Conservation (phyloP, 1,284 basidiomycete genomes). For the Trametes pubescens region DNA sequence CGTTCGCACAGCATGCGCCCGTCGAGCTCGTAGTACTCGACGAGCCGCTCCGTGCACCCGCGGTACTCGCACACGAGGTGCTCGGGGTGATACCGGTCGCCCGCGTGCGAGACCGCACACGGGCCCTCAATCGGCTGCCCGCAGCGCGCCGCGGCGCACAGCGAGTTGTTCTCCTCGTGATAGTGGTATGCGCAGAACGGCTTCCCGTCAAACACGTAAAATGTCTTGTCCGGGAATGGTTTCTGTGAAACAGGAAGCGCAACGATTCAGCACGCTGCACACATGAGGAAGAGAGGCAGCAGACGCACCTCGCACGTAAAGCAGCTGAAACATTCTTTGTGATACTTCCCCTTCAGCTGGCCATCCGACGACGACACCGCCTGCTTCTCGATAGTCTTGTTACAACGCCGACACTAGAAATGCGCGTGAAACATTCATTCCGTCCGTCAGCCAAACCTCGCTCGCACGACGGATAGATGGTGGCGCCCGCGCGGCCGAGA, state of each 20-base stretch:
- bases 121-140: constrained; percentile 90
- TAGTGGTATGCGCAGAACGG: constrained; percentile 92
- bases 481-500: not conserved
- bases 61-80: constrained; percentile 78
- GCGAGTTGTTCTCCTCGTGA: constrained; percentile 86
- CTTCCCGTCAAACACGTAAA: constrained; percentile 88
- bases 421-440: constrained; percentile 16
- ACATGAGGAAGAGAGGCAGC: constrained; percentile 16
- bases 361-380: constrained; percentile 92
- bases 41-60: constrained; percentile 63
- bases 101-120: constrained; percentile 82
- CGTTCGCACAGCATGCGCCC: constrained; percentile 84
- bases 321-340: constrained; percentile 89
- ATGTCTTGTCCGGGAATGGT: constrained; percentile 88
- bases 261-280: constrained; percentile 7
- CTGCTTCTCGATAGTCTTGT: constrained; percentile 84
- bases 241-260: constrained; percentile 52
- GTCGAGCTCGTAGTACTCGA: constrained; percentile 89
- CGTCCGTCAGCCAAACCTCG: constrained; percentile 14
- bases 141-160: constrained; percentile 82
- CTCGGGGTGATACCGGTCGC: constrained; percentile 85
- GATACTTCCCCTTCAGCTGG: constrained; percentile 93
- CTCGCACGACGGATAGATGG: not conserved
- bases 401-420: constrained; percentile 82
- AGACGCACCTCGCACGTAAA: constrained; percentile 75